phyloP scores from a whole-genome alignment of 495 filamentous ascomycete genomes.

The Talaromyces adpressus region DNA sequence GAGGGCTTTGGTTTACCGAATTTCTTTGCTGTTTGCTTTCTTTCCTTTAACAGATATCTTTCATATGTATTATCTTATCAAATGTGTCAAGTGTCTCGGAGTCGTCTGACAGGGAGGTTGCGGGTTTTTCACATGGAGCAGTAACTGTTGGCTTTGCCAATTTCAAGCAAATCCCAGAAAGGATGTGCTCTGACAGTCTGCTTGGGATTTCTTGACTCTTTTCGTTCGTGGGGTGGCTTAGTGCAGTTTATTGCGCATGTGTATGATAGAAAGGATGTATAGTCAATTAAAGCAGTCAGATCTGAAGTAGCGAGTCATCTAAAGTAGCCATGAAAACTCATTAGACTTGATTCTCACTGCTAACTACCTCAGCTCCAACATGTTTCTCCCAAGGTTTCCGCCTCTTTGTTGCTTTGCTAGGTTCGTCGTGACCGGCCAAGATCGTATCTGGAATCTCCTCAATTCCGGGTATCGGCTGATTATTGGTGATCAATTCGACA shows the following conservation, averaged over 20 bases:
- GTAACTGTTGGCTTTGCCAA: background rate
- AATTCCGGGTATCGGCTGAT: conserved; percentile 82
- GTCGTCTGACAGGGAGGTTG: background rate
- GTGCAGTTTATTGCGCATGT: background rate
- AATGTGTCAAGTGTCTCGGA: background rate
- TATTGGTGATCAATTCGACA: conserved; percentile 77
- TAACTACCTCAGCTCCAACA: conserved; percentile 7
- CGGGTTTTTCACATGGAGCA: background rate
- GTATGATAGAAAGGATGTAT: conserved; percentile 2
- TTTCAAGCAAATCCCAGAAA: background rate
- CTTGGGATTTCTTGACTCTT: background rate
- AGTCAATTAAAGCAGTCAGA: background rate
- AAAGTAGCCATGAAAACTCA: background rate
- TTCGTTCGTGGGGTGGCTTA: background rate
- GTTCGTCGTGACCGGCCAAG: conserved; percentile 53
- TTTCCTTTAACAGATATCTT: background rate
- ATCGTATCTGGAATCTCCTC: conserved; percentile 82
- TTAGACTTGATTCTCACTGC: background rate
- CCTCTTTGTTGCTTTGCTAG: conserved; percentile 45
- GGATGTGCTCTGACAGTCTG: background rate
- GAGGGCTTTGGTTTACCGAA: conserved; percentile 10
- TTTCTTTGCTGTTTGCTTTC: conserved; percentile 7
- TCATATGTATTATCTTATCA: conserved; percentile 7
- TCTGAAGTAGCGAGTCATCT: background rate
- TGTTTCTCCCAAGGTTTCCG: conserved; percentile 78